A percentile compares a stretch with the other conserved stretches of the same genome.
Conservation (phyloP, 257 asterid genomes). For the Nicotiana benthamiana region DNA sequence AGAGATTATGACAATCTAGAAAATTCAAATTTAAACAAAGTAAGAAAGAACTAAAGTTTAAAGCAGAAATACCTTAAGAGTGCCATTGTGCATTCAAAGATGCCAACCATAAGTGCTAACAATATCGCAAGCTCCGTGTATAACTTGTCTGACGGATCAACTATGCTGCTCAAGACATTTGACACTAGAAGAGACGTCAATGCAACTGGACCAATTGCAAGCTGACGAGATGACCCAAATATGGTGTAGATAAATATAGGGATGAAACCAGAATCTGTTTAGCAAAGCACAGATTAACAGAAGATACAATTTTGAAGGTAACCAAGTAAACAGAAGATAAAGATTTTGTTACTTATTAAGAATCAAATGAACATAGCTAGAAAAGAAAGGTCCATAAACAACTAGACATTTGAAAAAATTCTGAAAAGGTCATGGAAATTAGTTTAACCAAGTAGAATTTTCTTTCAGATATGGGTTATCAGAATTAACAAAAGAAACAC, state of each 20-base stretch:
- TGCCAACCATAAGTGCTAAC: conserved; percentile 95
- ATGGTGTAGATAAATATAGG: conserved; percentile 88
- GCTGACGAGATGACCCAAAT: conserved; percentile 98
- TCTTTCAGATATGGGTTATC: neutral
- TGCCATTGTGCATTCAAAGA: conserved; percentile 88
- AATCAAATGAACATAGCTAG: neutral
- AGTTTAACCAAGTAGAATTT: neutral
- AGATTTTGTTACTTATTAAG: neutral
- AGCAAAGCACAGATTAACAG: conserved; percentile 13
- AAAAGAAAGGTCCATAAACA: neutral
- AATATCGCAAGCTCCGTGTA: conserved; percentile 93
- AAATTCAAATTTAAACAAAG: neutral
- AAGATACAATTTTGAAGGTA: neutral
- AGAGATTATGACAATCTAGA: neutral
- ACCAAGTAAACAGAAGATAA: neutral
- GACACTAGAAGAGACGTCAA: conserved; percentile 92
- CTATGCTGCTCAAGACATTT: conserved; percentile 75
- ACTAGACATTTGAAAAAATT: neutral
- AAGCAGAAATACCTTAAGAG: conserved; percentile 57
- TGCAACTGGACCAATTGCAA: conserved; percentile 99
- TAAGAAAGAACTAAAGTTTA: conserved; percentile 13
- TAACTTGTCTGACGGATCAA: conserved; percentile 70
- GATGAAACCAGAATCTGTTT: conserved; percentile 90
- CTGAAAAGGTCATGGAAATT: neutral
- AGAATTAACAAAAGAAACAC: neutral